Percentiles rank a stretch among this genome's conserved stretches.
These are phyloP conservation scores for Trametes cubensis DNA, from an alignment of 768 basidiomycete species.

Conservation along the genomic window DNA sequence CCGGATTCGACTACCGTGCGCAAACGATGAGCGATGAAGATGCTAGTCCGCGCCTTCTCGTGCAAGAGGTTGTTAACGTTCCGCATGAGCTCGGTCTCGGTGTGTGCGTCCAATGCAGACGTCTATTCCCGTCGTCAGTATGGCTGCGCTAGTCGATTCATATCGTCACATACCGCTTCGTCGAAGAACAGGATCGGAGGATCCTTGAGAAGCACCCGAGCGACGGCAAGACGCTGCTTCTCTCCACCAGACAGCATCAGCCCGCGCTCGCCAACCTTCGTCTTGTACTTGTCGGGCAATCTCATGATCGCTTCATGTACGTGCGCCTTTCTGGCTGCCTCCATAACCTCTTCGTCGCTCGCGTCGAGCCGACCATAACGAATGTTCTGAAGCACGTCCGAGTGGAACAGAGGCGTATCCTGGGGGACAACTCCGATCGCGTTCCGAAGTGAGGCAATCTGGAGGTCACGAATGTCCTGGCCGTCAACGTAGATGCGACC, in stretches of 20 bases:
- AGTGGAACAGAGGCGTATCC: slow-evolving; percentile 97
- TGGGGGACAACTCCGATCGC: slow-evolving; percentile 95
- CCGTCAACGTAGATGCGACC: slow-evolving; percentile 88
- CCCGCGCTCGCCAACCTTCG: slow-evolving; percentile 94
- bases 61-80: slow-evolving; percentile 84
- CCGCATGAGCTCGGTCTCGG: slow-evolving; percentile 92
- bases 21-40: slow-evolving; percentile 95
- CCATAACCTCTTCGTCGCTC: slow-evolving; percentile 78
- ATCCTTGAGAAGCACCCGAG: slow-evolving; percentile 89
- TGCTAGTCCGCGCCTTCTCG: slow-evolving; percentile 82
- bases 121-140: slow-evolving; percentile 54
- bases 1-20: slow-evolving; percentile 91
- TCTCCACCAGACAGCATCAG: slow-evolving; percentile 99
- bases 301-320: slow-evolving; percentile 79
- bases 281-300: slow-evolving; percentile 84
- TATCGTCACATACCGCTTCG: slow-evolving; percentile 78
- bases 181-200: slow-evolving; percentile 97
- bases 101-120: slow-evolving; percentile 92
- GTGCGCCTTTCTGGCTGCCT: slow-evolving; percentile 83
- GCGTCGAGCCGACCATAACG: slow-evolving; percentile 89
- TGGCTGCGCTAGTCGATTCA: neutral
- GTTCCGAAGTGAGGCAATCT: slow-evolving; percentile 70
- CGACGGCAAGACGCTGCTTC: slow-evolving; percentile 96
- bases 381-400: slow-evolving; percentile 93
- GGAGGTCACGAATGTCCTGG: slow-evolving; percentile 78